Base-by-base conservation (phyloP, 2,329 filamentous ascomycete species). In the Elsinoe australis region DNA sequence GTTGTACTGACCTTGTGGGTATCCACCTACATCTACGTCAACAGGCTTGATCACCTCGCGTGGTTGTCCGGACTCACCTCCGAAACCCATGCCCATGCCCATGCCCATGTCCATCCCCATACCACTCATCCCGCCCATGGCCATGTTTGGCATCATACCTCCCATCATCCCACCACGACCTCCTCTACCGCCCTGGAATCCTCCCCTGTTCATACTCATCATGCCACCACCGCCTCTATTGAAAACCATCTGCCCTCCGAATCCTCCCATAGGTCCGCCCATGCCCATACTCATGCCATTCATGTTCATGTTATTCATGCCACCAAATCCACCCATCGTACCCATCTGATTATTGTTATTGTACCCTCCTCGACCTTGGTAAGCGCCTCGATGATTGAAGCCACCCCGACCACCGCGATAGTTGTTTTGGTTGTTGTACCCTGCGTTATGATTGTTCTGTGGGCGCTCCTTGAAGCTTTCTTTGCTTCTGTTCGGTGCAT, bases 401-500 rank as follows among this genome's bases (percentile, higher is more conserved):
- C 54, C 55, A 18, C 59, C 61, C 24, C 60, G 38, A 22, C 62
- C 58, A n/a, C 57, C 54, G 14, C 57, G 53, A 58, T 59, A 78
- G 51, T 68, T 71, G 47, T 60, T 62, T 47, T 58, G 57, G 36
- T 67, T 61, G 54, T 62, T 63, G 44, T 64, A 63, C 38, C 61
- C 63, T n/a, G 59, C 58, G 49, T 65, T 65, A 45, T 66, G 67
- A 51, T 64, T 64, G 54, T 58, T 55, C 12, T 59, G 60, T 22
- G 79, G 73, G 47, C 79, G 79, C 51, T 78, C 72, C 58, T 59
- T 72, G 34, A 72, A 70, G 34, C 82, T 78, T 61, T 87, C 82
- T 29, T 75, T 82, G 50, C 72, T 73, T 21, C 85, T 79, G 57
- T 77, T 75, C 0, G 86, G 87, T 0, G 84, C 83, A 62, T 95